Evolutionary conservation across 2,329 filamentous ascomycete species (phyloP).

Genomic region (Ophiostoma piceae): DNA sequence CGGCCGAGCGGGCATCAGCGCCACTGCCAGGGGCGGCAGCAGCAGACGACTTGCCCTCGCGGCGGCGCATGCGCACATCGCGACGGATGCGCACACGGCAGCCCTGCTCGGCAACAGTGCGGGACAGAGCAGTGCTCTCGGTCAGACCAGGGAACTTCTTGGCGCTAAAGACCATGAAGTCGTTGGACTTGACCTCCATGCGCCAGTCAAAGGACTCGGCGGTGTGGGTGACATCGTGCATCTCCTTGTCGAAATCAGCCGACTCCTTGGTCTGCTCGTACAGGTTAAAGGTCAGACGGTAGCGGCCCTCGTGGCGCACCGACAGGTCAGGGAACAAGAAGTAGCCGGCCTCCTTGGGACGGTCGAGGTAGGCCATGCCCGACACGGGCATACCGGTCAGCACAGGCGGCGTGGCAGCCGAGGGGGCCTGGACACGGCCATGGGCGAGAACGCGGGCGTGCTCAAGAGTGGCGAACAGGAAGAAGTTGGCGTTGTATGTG

Average conservation of each 20-base stretch:
- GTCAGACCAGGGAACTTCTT: conserved; percentile 97
- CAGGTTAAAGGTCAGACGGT: conserved; percentile 83
- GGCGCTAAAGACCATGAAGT: conserved; percentile 87
- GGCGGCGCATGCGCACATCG: conserved; percentile 49
- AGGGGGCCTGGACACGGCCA: conserved; percentile 62
- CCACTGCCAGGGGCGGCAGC: background rate
- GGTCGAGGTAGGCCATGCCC: conserved; percentile 91
- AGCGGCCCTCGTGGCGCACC: conserved; percentile 90
- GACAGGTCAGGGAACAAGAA: conserved; percentile 98
- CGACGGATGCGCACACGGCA: conserved; percentile 93
- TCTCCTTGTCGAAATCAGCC: conserved; percentile 64
- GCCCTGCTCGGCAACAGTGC: conserved; percentile 90
- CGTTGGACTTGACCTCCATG: conserved; percentile 80
- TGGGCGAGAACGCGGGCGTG: conserved; percentile 77
- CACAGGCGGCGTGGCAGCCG: conserved; percentile 71
- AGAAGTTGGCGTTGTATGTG: conserved; percentile 93
- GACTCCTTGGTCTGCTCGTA: conserved; percentile 89
- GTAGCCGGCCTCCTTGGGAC: conserved; percentile 74
- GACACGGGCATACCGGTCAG: conserved; percentile 92
- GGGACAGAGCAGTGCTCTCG: conserved; percentile 82
- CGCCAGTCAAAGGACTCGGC: conserved; percentile 68
- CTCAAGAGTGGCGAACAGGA: conserved; percentile 89
- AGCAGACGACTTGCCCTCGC: conserved; percentile 45
- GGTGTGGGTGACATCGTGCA: conserved; percentile 35
- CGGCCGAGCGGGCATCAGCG: conserved; percentile 26